These are phyloP conservation scores for Saccharomycopsis phalli DNA, from an alignment of 1,139 yeast genomes.

Conservation along the genomic window DNA sequence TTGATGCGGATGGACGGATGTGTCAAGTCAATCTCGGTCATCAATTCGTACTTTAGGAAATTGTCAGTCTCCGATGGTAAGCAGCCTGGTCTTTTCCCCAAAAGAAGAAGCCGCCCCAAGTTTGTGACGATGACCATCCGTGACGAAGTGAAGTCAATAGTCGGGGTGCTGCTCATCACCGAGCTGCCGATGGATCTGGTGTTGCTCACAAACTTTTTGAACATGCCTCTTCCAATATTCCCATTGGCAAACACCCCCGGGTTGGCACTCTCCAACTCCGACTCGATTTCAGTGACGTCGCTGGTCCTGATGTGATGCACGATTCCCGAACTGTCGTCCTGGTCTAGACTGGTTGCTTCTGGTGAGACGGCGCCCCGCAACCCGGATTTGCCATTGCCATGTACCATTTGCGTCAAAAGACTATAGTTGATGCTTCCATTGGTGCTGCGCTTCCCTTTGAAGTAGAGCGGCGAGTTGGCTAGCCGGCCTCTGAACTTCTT, in stretches of 20 bases:
- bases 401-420: constrained; percentile 29
- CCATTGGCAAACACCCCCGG: not conserved
- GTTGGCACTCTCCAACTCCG: constrained; percentile 12
- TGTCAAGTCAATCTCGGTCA: constrained; percentile 41
- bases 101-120: constrained; percentile 47
- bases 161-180: not conserved
- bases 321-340: constrained; percentile 29
- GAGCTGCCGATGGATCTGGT: constrained; percentile 5
- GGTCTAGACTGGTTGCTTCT: constrained; percentile 18
- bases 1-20: constrained; percentile 44
- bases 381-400: constrained; percentile 26
- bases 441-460: constrained; percentile 24
- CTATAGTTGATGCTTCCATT: constrained; percentile 31
- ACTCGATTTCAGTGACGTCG: constrained; percentile 22
- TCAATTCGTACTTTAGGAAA: constrained; percentile 32
- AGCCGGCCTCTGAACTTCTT: constrained; percentile 47
- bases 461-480: constrained; percentile 52
- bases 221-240: constrained; percentile 19
- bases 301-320: constrained; percentile 18
- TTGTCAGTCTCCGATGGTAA: constrained; percentile 7
- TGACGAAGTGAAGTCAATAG: constrained; percentile 23
- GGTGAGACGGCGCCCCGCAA: constrained; percentile 11
- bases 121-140: constrained; percentile 46
- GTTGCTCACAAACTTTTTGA: constrained; percentile 13
- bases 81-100: constrained; percentile 30